These are phyloP conservation scores for Ramichloridium luteum DNA, from an alignment of 2,329 filamentous ascomycete genomes.

Conservation along the genomic window DNA sequence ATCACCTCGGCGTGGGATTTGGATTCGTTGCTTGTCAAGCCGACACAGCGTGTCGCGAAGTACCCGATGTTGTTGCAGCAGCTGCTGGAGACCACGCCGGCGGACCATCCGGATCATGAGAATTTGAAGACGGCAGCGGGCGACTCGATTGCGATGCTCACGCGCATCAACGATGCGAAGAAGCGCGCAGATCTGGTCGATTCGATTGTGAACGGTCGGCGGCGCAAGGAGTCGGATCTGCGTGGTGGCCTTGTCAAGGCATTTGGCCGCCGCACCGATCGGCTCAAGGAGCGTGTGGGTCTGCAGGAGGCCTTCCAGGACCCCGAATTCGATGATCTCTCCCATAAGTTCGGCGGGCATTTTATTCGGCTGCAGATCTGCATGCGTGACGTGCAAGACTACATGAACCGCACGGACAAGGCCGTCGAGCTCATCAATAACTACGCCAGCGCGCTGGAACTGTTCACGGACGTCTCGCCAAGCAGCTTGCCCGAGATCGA, in stretches of 20 bases:
- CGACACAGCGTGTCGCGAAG: slow-evolving; percentile 86
- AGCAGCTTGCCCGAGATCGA: slow-evolving; percentile 73
- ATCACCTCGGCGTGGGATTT: slow-evolving; percentile 90
- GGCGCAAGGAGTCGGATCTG: slow-evolving; percentile 79
- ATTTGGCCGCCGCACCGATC: slow-evolving; percentile 79
- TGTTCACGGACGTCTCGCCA: slow-evolving; percentile 58
- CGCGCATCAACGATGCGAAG: slow-evolving; percentile 83
- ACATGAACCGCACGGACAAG: slow-evolving; percentile 67
- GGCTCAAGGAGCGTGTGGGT: slow-evolving; percentile 60
- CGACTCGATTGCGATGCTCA: slow-evolving; percentile 50
- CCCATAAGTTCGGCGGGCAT: slow-evolving; percentile 82
- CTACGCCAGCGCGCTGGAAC: slow-evolving; percentile 69
- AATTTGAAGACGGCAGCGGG: slow-evolving; percentile 60
- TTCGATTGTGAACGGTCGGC: slow-evolving; percentile 57
- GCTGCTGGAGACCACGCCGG: slow-evolving; percentile 64
- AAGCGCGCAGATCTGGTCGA: slow-evolving; percentile 88
- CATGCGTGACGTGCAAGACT: slow-evolving; percentile 84
- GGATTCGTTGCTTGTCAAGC: slow-evolving; percentile 93
- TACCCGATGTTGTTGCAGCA: slow-evolving; percentile 79
- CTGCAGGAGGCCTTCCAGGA: slow-evolving; percentile 62
- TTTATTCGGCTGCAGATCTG: slow-evolving; percentile 88
- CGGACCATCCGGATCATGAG: slow-evolving; percentile 67
- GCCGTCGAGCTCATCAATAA: slow-evolving; percentile 72
- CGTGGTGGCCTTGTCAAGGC: slow-evolving; percentile 75
- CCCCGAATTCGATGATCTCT: slow-evolving; percentile 62